phyloP scores from a whole-genome alignment of 306 rosid genomes.

The Alnus glutinosa region DNA sequence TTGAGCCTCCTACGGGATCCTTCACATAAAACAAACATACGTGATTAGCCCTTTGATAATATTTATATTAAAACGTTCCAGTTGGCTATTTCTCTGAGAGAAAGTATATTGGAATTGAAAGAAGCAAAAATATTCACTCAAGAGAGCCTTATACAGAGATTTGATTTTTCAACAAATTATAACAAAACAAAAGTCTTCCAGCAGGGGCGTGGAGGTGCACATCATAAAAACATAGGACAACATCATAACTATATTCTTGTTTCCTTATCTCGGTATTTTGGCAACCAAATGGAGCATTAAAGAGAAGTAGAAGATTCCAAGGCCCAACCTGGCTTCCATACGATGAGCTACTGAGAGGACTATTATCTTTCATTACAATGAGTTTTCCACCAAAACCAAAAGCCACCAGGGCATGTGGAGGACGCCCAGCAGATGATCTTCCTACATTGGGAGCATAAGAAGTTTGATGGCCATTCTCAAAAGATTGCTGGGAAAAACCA shows the following conservation, averaged over 20 bases:
- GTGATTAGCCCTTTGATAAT: constrained; percentile 33
- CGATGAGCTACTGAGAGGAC: constrained; percentile 46
- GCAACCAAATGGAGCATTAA: constrained; percentile 24
- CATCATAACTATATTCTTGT: not conserved
- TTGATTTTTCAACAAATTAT: not conserved
- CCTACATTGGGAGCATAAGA: constrained; percentile 57
- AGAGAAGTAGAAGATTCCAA: constrained; percentile 30
- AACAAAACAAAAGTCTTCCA: not conserved
- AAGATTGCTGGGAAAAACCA: constrained; percentile 50
- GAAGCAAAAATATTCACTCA: not conserved
- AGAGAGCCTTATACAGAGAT: not conserved
- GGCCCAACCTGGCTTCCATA: constrained; percentile 73
- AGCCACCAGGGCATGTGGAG: constrained; percentile 81
- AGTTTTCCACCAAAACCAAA: constrained; percentile 99
- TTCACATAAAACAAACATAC: constrained; percentile 47
- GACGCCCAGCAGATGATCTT: constrained; percentile 86
- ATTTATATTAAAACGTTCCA: constrained; percentile 20
- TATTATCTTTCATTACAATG: constrained; percentile 68
- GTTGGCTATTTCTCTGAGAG: not conserved
- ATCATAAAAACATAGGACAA: not conserved
- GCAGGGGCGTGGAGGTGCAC: too few species aligned
- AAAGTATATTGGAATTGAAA: not conserved
- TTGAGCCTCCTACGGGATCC: constrained; percentile 62
- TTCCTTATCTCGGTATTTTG: constrained; percentile 3
- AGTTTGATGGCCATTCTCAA: constrained; percentile 52